phyloP scores from a whole-genome alignment of 495 filamentous ascomycete genomes.

The Penicillium turbatum region DNA sequence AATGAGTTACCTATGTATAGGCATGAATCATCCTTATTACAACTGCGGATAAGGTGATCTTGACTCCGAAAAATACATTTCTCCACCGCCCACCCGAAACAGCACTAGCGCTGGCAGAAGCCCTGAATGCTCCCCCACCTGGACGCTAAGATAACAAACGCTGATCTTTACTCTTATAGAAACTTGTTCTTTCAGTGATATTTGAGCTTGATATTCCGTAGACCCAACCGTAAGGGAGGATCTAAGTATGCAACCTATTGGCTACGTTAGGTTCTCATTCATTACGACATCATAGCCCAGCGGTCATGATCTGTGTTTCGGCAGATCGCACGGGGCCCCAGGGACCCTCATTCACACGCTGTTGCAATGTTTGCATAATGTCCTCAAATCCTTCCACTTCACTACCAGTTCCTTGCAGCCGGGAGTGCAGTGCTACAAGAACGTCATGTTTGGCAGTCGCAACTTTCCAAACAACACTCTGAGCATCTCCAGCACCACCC shows the following conservation, averaged over 20 bases:
- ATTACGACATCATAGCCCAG: constrained; percentile 29
- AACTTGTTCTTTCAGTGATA: background rate
- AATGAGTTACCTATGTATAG: background rate
- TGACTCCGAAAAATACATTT: constrained; percentile 8
- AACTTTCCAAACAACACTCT: constrained; percentile 56
- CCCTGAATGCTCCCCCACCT: constrained; percentile 1
- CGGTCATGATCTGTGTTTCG: constrained; percentile 33
- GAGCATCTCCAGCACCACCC: constrained; percentile 53
- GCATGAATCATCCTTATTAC: background rate
- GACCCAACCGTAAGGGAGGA: background rate
- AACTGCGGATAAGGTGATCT: background rate
- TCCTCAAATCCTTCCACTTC: constrained; percentile 39
- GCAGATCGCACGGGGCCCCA: constrained; percentile 34
- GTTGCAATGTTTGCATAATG: constrained; percentile 40
- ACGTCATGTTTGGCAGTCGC: constrained; percentile 58
- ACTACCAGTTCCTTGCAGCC: constrained; percentile 28
- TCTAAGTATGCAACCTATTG: background rate
- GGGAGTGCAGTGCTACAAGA: constrained; percentile 41
- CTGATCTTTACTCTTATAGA: constrained; percentile 1
- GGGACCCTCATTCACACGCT: constrained; percentile 44
- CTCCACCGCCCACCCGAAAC: constrained; percentile 6
- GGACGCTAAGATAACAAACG: constrained; percentile 8
- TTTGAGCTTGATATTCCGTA: background rate
- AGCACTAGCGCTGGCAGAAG: constrained; percentile 5
- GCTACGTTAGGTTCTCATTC: background rate